These are phyloP conservation scores for Yamadazyma dendronema DNA, from an alignment of 1,139 yeast genomes.

Conservation along the genomic window DNA sequence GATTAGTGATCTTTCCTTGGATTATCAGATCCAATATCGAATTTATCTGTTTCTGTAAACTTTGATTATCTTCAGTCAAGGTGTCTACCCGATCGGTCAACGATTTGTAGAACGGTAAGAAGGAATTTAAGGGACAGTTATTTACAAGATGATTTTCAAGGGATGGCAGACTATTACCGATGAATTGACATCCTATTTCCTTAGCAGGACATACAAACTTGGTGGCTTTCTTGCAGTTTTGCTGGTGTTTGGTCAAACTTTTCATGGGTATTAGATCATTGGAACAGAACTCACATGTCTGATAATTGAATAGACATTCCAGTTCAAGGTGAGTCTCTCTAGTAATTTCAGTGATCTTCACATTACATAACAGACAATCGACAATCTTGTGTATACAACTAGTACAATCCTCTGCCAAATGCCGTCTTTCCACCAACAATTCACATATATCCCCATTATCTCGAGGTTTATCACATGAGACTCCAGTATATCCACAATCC, in stretches of 20 bases:
- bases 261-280: constrained; percentile 42
- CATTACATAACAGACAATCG: constrained; percentile 42
- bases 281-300: constrained; percentile 38
- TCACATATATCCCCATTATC: constrained; percentile 10
- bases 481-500: constrained; percentile 54
- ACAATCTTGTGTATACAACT: constrained; percentile 34
- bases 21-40: constrained; percentile 47
- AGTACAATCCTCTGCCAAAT: constrained; percentile 1
- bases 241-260: constrained; percentile 31
- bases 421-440: constrained; percentile 15
- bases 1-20: constrained; percentile 51
- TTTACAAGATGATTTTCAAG: constrained; percentile 38
- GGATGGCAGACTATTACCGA: constrained; percentile 37
- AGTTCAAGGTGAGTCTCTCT: constrained; percentile 32
- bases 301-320: constrained; percentile 42
- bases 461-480: constrained; percentile 39
- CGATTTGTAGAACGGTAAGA: constrained; percentile 28
- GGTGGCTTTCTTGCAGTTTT: constrained; percentile 34
- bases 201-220: constrained; percentile 39
- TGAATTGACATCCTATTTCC: constrained; percentile 42
- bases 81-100: constrained; percentile 21
- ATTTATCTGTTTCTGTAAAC: constrained; percentile 43
- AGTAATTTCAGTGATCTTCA: constrained; percentile 28
- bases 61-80: constrained; percentile 25
- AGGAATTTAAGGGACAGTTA: constrained; percentile 33